These are phyloP conservation scores for Carex scoparia DNA, from an alignment of 176 grass and related monocot species.

Conservation along the genomic window DNA sequence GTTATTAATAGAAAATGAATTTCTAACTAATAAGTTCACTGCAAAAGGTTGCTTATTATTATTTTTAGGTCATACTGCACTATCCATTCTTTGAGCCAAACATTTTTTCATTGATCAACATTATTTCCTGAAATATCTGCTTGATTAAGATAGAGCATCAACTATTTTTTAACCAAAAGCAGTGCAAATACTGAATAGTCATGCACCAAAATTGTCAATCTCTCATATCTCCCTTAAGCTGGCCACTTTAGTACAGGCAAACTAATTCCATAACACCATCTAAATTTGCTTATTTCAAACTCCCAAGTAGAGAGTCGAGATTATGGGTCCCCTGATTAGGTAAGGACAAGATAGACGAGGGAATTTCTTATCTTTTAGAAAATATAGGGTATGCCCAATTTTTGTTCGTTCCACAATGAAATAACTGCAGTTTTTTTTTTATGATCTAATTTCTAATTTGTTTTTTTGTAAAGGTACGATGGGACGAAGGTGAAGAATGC, in stretches of 20 bases:
- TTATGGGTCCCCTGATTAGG: not conserved
- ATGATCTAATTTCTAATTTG: slow-evolving; percentile 10
- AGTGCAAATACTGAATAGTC: not conserved
- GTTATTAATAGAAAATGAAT: not conserved
- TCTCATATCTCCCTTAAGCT: not conserved
- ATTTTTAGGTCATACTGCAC: not conserved
- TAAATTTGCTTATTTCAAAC: not conserved
- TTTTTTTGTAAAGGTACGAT: slow-evolving; percentile 54
- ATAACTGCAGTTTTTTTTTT: not conserved
- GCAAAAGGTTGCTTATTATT: not conserved
- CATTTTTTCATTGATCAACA: not conserved
- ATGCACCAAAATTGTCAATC: not conserved
- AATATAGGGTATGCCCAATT: not conserved
- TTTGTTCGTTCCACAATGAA: not conserved
- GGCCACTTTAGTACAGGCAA: not conserved
- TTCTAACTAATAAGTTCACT: not conserved
- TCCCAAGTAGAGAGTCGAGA: not conserved
- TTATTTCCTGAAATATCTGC: not conserved
- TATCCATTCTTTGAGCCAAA: not conserved
- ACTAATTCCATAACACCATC: not conserved
- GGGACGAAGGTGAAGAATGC: slow-evolving; percentile 61
- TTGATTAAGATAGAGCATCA: not conserved
- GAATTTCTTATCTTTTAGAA: not conserved
- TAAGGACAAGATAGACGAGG: not conserved
- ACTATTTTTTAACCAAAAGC: not conserved